Conservation (phyloP, 495 filamentous ascomycete species). For the Pseudevernia furfuracea region DNA sequence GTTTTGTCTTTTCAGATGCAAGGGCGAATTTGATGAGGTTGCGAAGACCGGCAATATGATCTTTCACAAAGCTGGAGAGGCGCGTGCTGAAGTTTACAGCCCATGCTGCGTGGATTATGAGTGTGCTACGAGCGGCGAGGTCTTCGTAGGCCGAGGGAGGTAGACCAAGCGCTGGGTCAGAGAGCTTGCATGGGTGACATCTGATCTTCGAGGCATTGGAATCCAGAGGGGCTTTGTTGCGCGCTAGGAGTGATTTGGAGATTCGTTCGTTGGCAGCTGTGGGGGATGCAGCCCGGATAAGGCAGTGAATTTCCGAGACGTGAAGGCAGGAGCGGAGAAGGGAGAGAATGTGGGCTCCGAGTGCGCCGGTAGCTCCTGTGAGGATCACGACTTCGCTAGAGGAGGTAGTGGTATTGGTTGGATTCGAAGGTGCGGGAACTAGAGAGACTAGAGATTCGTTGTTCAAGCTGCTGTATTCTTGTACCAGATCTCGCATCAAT, state of each 20-base stretch:
- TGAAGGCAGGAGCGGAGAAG: constrained; percentile 31
- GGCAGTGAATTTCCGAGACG: constrained; percentile 44
- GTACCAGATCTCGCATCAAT: constrained; percentile 34
- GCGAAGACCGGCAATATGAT: constrained; percentile 47
- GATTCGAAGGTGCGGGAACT: neutral
- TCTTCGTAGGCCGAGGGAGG: constrained; percentile 29
- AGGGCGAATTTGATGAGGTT: constrained; percentile 52
- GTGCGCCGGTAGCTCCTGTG: constrained; percentile 56
- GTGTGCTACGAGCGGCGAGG: constrained; percentile 38
- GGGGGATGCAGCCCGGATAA: constrained; percentile 45
- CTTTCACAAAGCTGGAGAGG: constrained; percentile 48
- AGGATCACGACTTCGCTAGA: constrained; percentile 31
- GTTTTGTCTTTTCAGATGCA: constrained; percentile 27
- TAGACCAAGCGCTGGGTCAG: constrained; percentile 41
- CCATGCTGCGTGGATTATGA: constrained; percentile 62
- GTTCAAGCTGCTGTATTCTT: constrained; percentile 32
- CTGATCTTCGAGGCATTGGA: constrained; percentile 28
- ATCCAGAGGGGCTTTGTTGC: constrained; percentile 25
- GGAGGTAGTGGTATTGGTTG: neutral
- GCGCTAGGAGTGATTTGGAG: constrained; percentile 37
- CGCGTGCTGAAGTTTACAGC: constrained; percentile 62
- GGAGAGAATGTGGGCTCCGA: constrained; percentile 51
- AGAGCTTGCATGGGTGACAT: constrained; percentile 27
- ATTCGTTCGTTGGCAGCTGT: constrained; percentile 44
- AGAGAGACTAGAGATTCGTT: neutral